Percentiles rank a stretch among this genome's conserved stretches.
Conservation (phyloP, 805 yeast species). For the Wickerhamiella sergipiensis region DNA sequence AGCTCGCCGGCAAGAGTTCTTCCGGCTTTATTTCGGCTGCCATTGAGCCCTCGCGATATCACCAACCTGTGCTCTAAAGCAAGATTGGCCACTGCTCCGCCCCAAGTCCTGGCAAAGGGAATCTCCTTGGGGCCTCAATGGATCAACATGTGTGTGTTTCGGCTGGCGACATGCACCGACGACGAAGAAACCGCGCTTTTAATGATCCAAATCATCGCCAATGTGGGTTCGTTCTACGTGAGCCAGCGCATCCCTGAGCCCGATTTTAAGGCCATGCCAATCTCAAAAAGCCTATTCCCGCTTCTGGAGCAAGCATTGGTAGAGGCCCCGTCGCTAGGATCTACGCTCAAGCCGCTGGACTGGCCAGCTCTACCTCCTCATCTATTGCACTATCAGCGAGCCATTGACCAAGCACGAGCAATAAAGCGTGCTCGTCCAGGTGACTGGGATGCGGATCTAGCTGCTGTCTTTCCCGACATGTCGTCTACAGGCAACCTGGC, state of each 20-base stretch:
- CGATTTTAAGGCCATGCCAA: neutral
- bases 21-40: neutral
- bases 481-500: neutral
- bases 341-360: neutral
- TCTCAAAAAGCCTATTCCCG: neutral
- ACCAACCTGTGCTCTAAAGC: neutral
- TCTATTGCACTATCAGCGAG: neutral
- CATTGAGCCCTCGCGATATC: neutral
- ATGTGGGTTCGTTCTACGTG: neutral
- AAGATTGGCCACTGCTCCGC: neutral
- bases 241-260: neutral
- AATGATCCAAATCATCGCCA: neutral
- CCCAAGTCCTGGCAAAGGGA: neutral
- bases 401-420: neutral
- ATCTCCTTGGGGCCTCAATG: neutral
- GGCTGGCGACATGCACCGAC: neutral
- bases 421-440: neutral
- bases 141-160: neutral
- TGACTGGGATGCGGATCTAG: neutral
- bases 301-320: neutral
- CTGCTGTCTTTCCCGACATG: neutral
- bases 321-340: neutral
- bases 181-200: neutral
- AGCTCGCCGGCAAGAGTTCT: neutral
- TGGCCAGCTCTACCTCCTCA: neutral